These are phyloP conservation scores for Fagopyrum tataricum DNA, from an alignment of 148 eudicot species.

Conservation along the genomic window DNA sequence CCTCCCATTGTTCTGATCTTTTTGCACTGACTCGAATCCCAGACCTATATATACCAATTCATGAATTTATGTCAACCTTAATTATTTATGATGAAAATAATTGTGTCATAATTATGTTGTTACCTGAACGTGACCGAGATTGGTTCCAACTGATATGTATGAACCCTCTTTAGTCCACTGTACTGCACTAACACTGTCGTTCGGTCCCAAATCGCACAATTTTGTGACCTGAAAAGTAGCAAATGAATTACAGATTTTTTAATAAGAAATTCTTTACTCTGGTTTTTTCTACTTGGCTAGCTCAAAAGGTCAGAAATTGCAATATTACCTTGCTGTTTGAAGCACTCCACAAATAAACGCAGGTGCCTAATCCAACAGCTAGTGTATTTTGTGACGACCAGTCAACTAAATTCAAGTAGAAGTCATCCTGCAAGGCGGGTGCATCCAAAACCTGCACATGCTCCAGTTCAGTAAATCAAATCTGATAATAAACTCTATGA, in stretches of 20 bases:
- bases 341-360: constrained; percentile 94
- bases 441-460: constrained; percentile 86
- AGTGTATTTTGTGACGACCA: constrained; percentile 97
- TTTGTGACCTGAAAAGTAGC: constrained; percentile 60
- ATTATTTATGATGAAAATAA: background rate
- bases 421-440: constrained; percentile 92
- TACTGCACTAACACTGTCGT: constrained; percentile 79
- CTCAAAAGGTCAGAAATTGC: too few relatives aligned
- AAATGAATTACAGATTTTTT: background rate
- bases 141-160: constrained; percentile 83
- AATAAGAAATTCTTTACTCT: background rate
- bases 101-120: background rate
- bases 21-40: constrained; percentile 96
- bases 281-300: background rate
- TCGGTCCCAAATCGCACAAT: constrained; percentile 87
- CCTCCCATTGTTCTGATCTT: constrained; percentile 77
- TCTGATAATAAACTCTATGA: background rate
- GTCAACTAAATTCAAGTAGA: constrained; percentile 88
- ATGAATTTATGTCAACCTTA: background rate
- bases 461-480: background rate
- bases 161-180: constrained; percentile 99
- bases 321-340: constrained; percentile 70
- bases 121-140: constrained; percentile 90
- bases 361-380: constrained; percentile 91
- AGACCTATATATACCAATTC: constrained; percentile 36